Base-by-base conservation (phyloP, 306 rosid species). In the Chamaecrista fasciculata region DNA sequence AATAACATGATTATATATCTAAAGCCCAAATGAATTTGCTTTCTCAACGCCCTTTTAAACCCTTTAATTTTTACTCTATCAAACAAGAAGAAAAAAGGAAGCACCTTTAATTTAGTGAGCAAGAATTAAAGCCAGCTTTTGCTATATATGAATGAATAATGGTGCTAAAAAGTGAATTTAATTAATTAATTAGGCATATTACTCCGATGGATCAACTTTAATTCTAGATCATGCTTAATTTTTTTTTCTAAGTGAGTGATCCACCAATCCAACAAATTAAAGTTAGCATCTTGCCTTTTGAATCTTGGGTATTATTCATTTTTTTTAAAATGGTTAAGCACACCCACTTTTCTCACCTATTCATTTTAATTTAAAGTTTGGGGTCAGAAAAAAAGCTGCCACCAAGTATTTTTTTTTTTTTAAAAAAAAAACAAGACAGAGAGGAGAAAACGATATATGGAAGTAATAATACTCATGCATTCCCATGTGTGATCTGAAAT, bases 351-450 rank as follows among this genome's bases (percentile, higher is more conserved):
- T 7, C 36, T 61, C 16, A 11, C 74, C 57, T 51, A 24, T 42
- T n/a, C 4, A 33, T 62, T 31, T 47, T 67, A 51, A 56, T 72
- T 66, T 59, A 63, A 69, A 69, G 63, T 48, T 59, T 21, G 67
- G 55, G 70, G 73, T 63, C 15, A 69, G 80, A 2, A 28, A 28
- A 77, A 83, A 79, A 83, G 84, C 78, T 81, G 84, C 75, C 59
- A 66, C 37, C 63, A 81, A 84, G n/a, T n/a, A n/a, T n/a, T n/a
- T n/a, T n/a, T n/a, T n/a, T n/a, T n/a, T n/a, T n/a, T n/a, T n/a
- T n/a, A 66, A 29, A 12, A 14, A 66, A 55, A 39, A 61, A 20
- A 31, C 59, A 67, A 44, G 18, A 50, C 53, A 73, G 24, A 70
- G 28, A 65, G 61, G 47, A 61, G 15, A 60, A 19, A 28, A 69